These are phyloP conservation scores for Sordariomycetes sp. DNA, from an alignment of 2,329 filamentous ascomycete genomes.

Conservation along the genomic window DNA sequence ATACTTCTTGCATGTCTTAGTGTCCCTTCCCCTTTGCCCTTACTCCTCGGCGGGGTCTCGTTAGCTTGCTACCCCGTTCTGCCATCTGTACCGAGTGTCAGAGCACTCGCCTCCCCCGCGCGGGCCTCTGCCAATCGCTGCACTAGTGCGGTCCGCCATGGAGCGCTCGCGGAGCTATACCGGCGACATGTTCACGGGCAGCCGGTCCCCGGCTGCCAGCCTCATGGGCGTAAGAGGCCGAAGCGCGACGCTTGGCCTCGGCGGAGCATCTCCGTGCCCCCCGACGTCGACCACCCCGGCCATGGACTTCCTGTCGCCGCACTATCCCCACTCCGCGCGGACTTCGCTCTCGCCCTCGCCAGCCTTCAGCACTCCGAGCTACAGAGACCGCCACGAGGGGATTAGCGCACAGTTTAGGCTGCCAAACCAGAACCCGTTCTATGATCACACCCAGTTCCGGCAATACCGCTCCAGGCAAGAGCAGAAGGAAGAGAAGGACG, in stretches of 20 bases:
- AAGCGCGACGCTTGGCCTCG: background rate
- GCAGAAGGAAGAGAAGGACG: slow-evolving; percentile 48
- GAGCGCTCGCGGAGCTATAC: background rate
- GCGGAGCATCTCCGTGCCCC: background rate
- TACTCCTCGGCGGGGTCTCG: background rate
- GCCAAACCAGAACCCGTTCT: slow-evolving; percentile 40
- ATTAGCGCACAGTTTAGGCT: background rate
- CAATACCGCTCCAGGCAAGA: slow-evolving; percentile 56
- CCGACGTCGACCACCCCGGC: background rate
- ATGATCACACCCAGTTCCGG: slow-evolving; percentile 50
- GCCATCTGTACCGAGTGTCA: background rate
- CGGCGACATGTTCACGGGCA: background rate
- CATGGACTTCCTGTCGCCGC: background rate
- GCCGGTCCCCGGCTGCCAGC: background rate
- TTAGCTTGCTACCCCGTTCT: background rate
- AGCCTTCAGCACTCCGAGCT: background rate
- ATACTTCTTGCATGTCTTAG: background rate
- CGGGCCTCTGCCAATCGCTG: background rate
- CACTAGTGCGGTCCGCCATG: background rate
- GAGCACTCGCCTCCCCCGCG: background rate
- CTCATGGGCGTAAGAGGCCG: background rate
- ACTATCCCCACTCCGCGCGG: slow-evolving; percentile 28
- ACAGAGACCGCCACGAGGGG: background rate
- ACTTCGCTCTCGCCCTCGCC: slow-evolving; percentile 19
- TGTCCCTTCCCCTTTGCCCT: background rate